phyloP scores from a whole-genome alignment of 2,329 filamentous ascomycete genomes.

The Ascochyta fabae region DNA sequence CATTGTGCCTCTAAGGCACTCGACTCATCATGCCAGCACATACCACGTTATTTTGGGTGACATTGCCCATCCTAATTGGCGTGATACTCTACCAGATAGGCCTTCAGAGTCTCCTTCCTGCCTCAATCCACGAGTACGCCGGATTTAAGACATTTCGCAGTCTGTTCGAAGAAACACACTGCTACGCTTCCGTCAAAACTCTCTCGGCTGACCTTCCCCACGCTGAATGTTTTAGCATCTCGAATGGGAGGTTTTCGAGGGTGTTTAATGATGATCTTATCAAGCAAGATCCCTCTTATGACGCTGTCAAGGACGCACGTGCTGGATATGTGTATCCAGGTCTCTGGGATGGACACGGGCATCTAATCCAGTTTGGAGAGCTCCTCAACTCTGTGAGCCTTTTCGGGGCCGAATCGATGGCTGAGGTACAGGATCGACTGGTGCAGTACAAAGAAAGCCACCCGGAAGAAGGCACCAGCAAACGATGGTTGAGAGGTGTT shows the following conservation, averaged over 20 bases:
- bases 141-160: constrained; percentile 32
- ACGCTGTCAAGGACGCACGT: constrained; percentile 40
- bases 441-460: constrained; percentile 59
- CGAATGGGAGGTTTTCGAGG: constrained; percentile 58
- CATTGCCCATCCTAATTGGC: constrained; percentile 34
- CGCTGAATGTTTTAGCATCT: constrained; percentile 63
- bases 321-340: constrained; percentile 68
- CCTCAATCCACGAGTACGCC: constrained; percentile 23
- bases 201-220: constrained; percentile 47
- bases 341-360: constrained; percentile 74
- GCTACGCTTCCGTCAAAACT: constrained; percentile 56
- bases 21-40: constrained; percentile 29
- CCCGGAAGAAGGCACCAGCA: constrained; percentile 59
- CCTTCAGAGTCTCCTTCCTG: constrained; percentile 23
- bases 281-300: constrained; percentile 32
- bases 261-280: constrained; percentile 50
- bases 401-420: constrained; percentile 64
- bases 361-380: constrained; percentile 70
- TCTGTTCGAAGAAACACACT: constrained; percentile 45
- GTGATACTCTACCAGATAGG: constrained; percentile 41
- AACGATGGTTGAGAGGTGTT: constrained; percentile 69
- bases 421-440: constrained; percentile 62
- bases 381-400: constrained; percentile 70
- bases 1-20: constrained; percentile 1
- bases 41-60: constrained; percentile 29